A percentile compares a stretch with the other conserved stretches of the same genome.
Evolutionary conservation across 2,329 filamentous ascomycete genomes (phyloP).

Genomic region (Sporothrix luriei): DNA sequence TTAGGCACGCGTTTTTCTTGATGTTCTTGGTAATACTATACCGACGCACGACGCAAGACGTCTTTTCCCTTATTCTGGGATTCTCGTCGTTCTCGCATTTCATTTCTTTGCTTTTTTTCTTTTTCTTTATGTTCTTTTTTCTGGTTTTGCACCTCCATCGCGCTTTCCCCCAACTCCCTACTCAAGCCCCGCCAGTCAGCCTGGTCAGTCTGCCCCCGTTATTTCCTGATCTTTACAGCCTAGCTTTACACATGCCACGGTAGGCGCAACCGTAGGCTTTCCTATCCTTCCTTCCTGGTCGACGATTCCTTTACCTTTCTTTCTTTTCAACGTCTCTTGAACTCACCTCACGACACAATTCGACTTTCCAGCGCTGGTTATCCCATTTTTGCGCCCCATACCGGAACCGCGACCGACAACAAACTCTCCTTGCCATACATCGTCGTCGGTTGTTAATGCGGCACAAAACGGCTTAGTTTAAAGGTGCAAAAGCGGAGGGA

Average conservation of each 20-base stretch:
- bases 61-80: neutral
- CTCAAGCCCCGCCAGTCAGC: slow-evolving; percentile 26
- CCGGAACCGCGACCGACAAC: neutral
- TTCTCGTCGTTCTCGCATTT: no score
- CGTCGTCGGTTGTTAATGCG: neutral
- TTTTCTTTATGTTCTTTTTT: neutral
- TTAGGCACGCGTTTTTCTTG: slow-evolving; percentile 1
- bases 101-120: neutral
- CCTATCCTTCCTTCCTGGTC: slow-evolving; percentile 2
- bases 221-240: slow-evolving; percentile 9
- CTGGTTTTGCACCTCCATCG: neutral
- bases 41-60: no score
- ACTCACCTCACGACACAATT: neutral
- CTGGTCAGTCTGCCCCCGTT: slow-evolving; percentile 24
- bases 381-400: neutral
- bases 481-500: slow-evolving; percentile 2
- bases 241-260: slow-evolving; percentile 12
- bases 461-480: neutral
- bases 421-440: neutral
- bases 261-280: slow-evolving; percentile 16
- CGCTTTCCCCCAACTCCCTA: neutral
- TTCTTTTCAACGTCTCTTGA: slow-evolving; percentile 9
- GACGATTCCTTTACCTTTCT: slow-evolving; percentile 10
- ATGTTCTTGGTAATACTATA: neutral
- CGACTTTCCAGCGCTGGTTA: neutral